Conservation (phyloP, 352 stramenopile genomes). For the Globisporangium splendens region DNA sequence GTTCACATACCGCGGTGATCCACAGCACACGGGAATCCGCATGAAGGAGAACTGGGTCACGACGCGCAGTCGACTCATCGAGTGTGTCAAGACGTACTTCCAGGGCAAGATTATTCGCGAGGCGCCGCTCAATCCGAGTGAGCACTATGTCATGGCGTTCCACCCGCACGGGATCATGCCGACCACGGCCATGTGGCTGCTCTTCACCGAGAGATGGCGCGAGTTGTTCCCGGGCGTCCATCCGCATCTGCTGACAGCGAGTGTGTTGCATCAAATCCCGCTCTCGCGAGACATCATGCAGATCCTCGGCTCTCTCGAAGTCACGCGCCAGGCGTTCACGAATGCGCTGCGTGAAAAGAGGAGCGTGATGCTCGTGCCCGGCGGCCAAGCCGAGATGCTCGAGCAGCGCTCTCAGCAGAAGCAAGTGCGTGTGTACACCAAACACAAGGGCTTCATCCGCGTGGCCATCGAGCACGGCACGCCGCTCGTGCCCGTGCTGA, state of each 20-base stretch:
- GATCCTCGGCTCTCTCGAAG: conserved; percentile 70
- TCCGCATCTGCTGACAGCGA: conserved; percentile 66
- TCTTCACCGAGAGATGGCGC: conserved; percentile 68
- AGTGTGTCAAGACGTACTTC: conserved; percentile 66
- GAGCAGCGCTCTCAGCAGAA: conserved; percentile 55
- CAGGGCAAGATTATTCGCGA: conserved; percentile 54
- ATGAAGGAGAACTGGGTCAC: conserved; percentile 43
- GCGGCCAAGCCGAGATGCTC: conserved; percentile 81
- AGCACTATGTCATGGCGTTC: conserved; percentile 75
- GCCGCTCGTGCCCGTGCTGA: conserved; percentile 70
- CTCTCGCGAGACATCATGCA: conserved; percentile 73
- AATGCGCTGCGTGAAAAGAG: conserved; percentile 45
- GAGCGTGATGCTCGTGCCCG: conserved; percentile 74
- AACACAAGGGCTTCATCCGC: conserved; percentile 79
- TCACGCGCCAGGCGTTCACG: conserved; percentile 59
- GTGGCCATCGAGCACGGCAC: conserved; percentile 73
- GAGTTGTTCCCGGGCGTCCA: conserved; percentile 63
- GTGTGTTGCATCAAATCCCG: conserved; percentile 79
- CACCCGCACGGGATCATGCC: conserved; percentile 82
- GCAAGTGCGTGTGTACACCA: conserved; percentile 68
- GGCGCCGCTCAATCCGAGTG: conserved; percentile 43
- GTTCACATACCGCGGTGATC: conserved; percentile 60
- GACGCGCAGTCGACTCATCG: conserved; percentile 40
- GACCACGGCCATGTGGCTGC: conserved; percentile 73
- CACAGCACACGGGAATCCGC: conserved; percentile 57